These are phyloP conservation scores for Talaromyces sp. DNA, from an alignment of 2,329 filamentous ascomycete genomes.

Conservation along the genomic window DNA sequence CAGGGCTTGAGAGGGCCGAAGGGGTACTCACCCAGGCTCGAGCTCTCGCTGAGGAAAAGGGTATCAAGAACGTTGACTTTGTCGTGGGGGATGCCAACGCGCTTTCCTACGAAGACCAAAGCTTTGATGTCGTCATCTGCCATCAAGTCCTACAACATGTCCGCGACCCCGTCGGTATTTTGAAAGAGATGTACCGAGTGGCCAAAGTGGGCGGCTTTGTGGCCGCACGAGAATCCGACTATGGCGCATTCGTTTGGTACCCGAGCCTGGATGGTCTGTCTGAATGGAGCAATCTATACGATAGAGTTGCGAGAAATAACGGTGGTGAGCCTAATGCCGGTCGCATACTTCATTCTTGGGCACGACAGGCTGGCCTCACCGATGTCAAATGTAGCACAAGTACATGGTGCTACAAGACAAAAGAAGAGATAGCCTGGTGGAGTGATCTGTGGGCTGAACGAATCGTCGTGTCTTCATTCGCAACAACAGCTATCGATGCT, in stretches of 20 bases:
- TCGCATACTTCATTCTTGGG: conserved; percentile 28
- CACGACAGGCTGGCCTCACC: conserved; percentile 27
- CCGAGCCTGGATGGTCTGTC: conserved; percentile 31
- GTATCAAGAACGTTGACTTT: conserved; percentile 38
- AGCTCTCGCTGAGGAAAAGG: conserved; percentile 29
- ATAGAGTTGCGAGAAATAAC: conserved; percentile 22
- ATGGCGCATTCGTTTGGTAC: conserved; percentile 33
- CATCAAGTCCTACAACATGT: conserved; percentile 62
- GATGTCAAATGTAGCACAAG: conserved; percentile 24
- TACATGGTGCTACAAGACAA: conserved; percentile 20
- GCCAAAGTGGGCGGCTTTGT: conserved; percentile 55
- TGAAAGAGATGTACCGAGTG: conserved; percentile 58
- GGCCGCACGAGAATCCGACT: conserved; percentile 45
- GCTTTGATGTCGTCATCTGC: conserved; percentile 60
- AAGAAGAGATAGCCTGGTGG: conserved; percentile 21
- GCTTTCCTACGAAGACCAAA: conserved; percentile 42
- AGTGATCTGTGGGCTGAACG: conserved; percentile 17
- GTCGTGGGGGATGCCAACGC: conserved; percentile 43
- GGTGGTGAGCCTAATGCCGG: conserved; percentile 25
- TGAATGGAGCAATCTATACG: conserved; percentile 27
- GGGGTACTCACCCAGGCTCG: conserved; percentile 39
- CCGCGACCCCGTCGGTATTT: conserved; percentile 49
- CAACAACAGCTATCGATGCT: conserved; percentile 15
- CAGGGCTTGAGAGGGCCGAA: conserved; percentile 38
- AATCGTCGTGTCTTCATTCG: conserved; percentile 12